Conservation (phyloP, 202 grass and related monocot species). For the Digitaria exilis region DNA sequence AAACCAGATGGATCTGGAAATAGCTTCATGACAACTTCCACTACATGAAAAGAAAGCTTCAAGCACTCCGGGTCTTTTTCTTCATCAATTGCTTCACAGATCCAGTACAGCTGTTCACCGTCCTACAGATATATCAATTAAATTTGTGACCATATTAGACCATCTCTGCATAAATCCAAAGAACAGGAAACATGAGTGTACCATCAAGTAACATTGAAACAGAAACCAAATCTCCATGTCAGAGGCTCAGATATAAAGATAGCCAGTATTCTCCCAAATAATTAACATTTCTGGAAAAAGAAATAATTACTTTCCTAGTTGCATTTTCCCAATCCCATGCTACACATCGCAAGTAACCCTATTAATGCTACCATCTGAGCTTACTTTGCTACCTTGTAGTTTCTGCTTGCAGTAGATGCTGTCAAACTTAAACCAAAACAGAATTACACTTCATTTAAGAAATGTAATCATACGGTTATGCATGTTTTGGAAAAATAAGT, state of each 20-base stretch:
- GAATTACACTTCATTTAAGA: constrained; percentile 2
- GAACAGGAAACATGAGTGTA: constrained; percentile 3
- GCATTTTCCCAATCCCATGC: not conserved
- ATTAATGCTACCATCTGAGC: constrained; percentile 4
- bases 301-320: not conserved
- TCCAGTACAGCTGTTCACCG: constrained; percentile 67
- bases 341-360: constrained; percentile 16
- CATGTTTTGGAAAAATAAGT: not conserved
- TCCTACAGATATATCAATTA: constrained; percentile 58
- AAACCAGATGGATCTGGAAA: constrained; percentile 67
- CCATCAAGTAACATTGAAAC: not conserved
- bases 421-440: constrained; percentile 23
- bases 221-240: constrained; percentile 2
- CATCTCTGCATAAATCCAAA: constrained; percentile 26
- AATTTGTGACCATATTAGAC: constrained; percentile 30
- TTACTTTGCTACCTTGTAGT: constrained; percentile 22
- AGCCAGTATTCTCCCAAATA: not conserved
- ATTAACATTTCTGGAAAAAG: not conserved
- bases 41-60: constrained; percentile 77
- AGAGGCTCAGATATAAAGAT: constrained; percentile 31
- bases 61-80: constrained; percentile 89
- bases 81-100: constrained; percentile 87
- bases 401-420: constrained; percentile 20
- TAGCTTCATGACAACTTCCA: constrained; percentile 64
- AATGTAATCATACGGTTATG: constrained; percentile 10